These are phyloP conservation scores for Verticillium klebahnii DNA, from an alignment of 2,329 filamentous ascomycete species.

Conservation along the genomic window DNA sequence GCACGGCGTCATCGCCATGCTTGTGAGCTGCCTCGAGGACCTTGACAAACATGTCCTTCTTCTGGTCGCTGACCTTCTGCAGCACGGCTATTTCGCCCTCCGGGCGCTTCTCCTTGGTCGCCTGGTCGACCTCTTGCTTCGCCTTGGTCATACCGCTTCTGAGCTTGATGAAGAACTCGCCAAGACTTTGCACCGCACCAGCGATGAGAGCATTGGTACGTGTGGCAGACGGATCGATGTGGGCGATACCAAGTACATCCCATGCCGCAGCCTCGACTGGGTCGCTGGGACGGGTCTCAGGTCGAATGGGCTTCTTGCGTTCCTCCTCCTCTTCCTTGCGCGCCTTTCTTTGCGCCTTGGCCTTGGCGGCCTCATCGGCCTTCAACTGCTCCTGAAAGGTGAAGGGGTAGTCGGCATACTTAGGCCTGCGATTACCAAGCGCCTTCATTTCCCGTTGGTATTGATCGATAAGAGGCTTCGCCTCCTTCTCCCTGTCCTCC, in stretches of 20 bases:
- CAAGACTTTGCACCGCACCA: conserved; percentile 44
- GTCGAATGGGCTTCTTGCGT: conserved; percentile 34
- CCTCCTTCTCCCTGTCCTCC: conserved; percentile 36
- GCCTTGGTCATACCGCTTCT: conserved; percentile 42
- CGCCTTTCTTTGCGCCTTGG: conserved; percentile 41
- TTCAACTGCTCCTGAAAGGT: conserved; percentile 41
- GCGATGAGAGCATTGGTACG: conserved; percentile 36
- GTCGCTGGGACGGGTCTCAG: conserved; percentile 38
- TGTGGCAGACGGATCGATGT: conserved; percentile 36
- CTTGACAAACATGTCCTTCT: conserved; percentile 43
- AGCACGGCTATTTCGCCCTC: conserved; percentile 28
- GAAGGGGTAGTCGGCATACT: conserved; percentile 40
- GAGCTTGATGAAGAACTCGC: conserved; percentile 43
- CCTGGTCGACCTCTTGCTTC: conserved; percentile 39
- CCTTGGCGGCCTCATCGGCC: conserved; percentile 38
- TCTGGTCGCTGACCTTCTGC: conserved; percentile 35
- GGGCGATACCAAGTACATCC: conserved; percentile 47
- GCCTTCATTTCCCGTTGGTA: conserved; percentile 36
- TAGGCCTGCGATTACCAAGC: conserved; percentile 37
- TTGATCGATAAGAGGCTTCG: conserved; percentile 32
- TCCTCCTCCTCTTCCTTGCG: conserved; percentile 36
- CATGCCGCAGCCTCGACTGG: conserved; percentile 44
- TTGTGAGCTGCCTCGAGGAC: conserved; percentile 50
- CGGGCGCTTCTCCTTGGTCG: conserved; percentile 33
- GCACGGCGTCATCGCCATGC: conserved; percentile 49